Base-by-base conservation (phyloP, 176 grass and related monocot species). In the Puya raimondii region DNA sequence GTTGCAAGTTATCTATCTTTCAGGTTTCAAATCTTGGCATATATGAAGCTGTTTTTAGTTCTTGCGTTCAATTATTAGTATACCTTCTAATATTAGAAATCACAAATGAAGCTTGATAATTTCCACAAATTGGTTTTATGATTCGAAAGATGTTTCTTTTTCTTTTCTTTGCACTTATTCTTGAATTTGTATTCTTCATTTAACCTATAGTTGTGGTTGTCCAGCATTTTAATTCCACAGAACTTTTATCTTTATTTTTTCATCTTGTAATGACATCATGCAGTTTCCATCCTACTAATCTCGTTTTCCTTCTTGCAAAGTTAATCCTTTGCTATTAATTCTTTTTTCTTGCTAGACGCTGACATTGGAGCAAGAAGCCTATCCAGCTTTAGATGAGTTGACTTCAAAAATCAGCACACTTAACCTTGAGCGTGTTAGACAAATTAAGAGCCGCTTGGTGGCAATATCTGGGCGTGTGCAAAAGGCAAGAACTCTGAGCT, bases 391-490 rank as follows among this genome's bases (percentile, higher is more conserved):
- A 33, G 92, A 92, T 87, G 92, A 96, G 78, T 78, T 96, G 64
- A 96, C 92, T 85, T 96, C 92, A 49, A 96, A 96, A 83, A 96
- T 96, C 68, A 96, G 92, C 64, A 96, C 92, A 70, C 69, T 96
- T 33, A 96, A 96, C 68, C 88, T 96, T 73, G 88, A 96, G 76
- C 73, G 88, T 17, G 92, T 92, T 69, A 89, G 92, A 80, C 92
- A 96, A 89, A 91, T 96, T 72, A 96, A 96, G 81, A 92, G 92
- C 48, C 85, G 88, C 9, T 81, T 96, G 76, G 92, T 96, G 68
- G 88, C 86, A 56, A 87, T 96, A 65, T 92, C 88, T 71, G 92
- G 92, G 42, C 92, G 88, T 52, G 92, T 96, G 13, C 92, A 96
- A 76, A 96, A 96, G 88, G 92, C 92, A 76, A 47, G 59, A 53